Evolutionary conservation across 306 rosid genomes (phyloP), one percentile per base, ranked within the genome.

Genomic region (Lagenaria siceraria): DNA sequence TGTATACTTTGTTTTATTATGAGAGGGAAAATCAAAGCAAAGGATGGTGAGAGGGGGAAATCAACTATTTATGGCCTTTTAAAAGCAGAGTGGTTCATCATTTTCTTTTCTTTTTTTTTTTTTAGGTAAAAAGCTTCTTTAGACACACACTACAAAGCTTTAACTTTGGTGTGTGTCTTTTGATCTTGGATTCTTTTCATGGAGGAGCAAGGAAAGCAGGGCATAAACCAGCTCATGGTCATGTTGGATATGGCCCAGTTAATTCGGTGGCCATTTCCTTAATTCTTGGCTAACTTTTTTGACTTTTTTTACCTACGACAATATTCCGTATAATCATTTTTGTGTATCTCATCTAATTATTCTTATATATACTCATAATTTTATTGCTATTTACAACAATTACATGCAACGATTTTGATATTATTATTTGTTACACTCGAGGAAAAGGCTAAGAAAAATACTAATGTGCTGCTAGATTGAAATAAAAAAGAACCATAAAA

Each of bases 151-250:
- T 64, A 27, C 9, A 77, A 80, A 81, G 48, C 61, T 59, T 86
- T 85, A 83, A 63, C 38, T 76, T 69, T 78, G 80, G 79, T 51
- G 76, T 75, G n/a, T n/a, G n/a, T 80, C 64, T 55, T 78, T 83
- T 62, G 19, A 31, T 84, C 74, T 68, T 82, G 83, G 95, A 95
- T 89, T 90, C 93, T 86, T 89, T 85, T 80, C 84, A 78, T 83
- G 46, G 89, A 74, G 83, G 90, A 82, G 58, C 69, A 78, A 80
- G 84, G 75, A 91, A 90, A 87, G 93, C 76, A 81, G 85, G 81
- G 91, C 73, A 85, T 81, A 82, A 87, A 81, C 82, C 91, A 90
- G 90, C 90, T 87, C 88, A 83, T 35, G 10, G 74, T 74, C 8
- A 46, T 71, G 74, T 78, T 70, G 63, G 62, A 83, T 77, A 84